Evolutionary conservation across 2,329 filamentous ascomycete genomes (phyloP), one percentile per base, ranked within the genome.

Genomic region (Gnomoniopsis smithogilvyi): DNA sequence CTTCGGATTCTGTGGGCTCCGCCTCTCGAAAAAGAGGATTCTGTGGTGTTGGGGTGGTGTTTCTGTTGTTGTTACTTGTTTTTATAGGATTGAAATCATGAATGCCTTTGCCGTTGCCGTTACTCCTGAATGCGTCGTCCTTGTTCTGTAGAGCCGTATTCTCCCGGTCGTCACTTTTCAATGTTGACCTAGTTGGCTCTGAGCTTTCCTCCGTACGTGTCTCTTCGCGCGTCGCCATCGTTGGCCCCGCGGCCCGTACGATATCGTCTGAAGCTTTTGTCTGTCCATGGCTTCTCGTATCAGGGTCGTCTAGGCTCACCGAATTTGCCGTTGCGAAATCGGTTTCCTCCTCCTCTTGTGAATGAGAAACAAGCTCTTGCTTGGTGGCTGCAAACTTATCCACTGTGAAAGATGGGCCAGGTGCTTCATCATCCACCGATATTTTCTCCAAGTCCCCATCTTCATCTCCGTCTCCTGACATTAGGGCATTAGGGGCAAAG

Each of bases 401-500:
- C 17, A 24, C 21, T 11, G 45, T 12, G 3, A 55, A 26, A 30
- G 43, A 15, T 14, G 24, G 30, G 3, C 49, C 30, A 24, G 51
- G 51, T 30, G 36, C 38, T 51, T 38, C 51, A 3, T 50, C 56
- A 33, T 36, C 22, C 19, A 14, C 38, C 38, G 26, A 15, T 46
- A 36, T 24, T 12, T 12, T 36, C n/a, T 34, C 47, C 3, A 22
- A 6, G 11, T 19, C 53, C 7, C 43, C 15, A 21, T 38, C 19
- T 49, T n/a, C 12, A 14, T 41, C n/a, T 41, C 26, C 8, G 26
- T 41, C 38, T 41, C 15, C 36, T 19, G 19, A 34, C 2, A 19
- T 24, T 17, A 51, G 6, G 3, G 55, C 61, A 33, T 76, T 73
- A 8, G 73, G 73, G 17, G 72, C 69, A 43, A 76, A 73, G 56